phyloP scores from a whole-genome alignment of 2,329 filamentous ascomycete genomes.

The Venturia asperata region DNA sequence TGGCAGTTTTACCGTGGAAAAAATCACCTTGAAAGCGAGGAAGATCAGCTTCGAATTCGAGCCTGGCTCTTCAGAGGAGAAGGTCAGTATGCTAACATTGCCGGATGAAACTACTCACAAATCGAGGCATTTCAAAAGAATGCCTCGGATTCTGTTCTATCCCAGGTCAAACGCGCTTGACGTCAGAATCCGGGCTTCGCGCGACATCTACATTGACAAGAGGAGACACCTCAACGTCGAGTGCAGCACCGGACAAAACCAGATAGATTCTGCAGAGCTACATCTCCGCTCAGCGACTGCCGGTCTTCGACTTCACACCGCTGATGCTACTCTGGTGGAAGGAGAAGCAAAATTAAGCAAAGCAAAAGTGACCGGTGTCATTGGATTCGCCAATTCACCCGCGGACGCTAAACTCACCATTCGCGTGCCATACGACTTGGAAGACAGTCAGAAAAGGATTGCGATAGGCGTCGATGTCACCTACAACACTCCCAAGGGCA shows the following conservation, averaged over 20 bases:
- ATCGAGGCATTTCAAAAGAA: slow-evolving; percentile 5
- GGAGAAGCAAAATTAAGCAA: slow-evolving; percentile 35
- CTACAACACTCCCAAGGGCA: slow-evolving; percentile 61
- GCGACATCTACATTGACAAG: slow-evolving; percentile 69
- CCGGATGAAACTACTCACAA: slow-evolving; percentile 7
- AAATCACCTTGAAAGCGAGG: slow-evolving; percentile 56
- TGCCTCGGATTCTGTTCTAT: slow-evolving; percentile 38
- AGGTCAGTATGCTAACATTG: slow-evolving; percentile 4
- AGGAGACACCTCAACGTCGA: slow-evolving; percentile 70
- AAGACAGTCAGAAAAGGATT: slow-evolving; percentile 65
- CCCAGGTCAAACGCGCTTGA: slow-evolving; percentile 63
- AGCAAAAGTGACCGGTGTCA: slow-evolving; percentile 36
- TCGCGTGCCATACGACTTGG: slow-evolving; percentile 72
- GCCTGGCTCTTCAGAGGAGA: slow-evolving; percentile 36
- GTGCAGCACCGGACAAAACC: slow-evolving; percentile 67
- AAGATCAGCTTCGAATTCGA: slow-evolving; percentile 63
- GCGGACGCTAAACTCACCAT: slow-evolving; percentile 49
- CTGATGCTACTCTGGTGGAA: slow-evolving; percentile 39
- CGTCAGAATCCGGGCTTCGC: slow-evolving; percentile 58
- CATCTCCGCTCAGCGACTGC: slow-evolving; percentile 53
- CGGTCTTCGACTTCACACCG: slow-evolving; percentile 50
- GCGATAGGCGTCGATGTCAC: slow-evolving; percentile 67
- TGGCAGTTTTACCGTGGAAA: slow-evolving; percentile 69
- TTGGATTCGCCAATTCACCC: slow-evolving; percentile 41
- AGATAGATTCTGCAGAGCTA: slow-evolving; percentile 44